Conservation (phyloP, 768 basidiomycete species). For the Lepiota subincarnata region DNA sequence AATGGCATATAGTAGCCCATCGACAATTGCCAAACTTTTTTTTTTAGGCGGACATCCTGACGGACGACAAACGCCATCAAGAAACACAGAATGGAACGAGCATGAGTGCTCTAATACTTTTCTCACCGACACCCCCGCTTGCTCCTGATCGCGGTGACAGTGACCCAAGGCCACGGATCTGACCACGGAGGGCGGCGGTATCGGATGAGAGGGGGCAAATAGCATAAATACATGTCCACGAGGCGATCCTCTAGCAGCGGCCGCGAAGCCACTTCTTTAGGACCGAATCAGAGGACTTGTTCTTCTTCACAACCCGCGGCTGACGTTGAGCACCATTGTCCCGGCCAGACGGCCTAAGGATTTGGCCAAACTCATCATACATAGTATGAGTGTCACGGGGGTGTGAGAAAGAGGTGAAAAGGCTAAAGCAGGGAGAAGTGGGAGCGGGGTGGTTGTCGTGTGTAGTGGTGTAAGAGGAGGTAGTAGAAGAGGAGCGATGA, state of each 20-base stretch:
- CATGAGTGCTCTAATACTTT: too few relatives aligned
- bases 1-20: too few relatives aligned
- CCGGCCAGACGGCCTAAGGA: slow-evolving; percentile 4
- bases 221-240: too few relatives aligned
- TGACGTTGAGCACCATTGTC: not conserved
- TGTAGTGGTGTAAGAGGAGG: not conserved
- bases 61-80: too few relatives aligned
- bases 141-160: too few relatives aligned
- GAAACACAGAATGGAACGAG: too few relatives aligned
- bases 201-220: too few relatives aligned
- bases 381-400: slow-evolving; percentile 13
- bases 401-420: slow-evolving; percentile 12
- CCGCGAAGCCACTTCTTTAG: slow-evolving; percentile 13
- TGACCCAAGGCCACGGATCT: too few relatives aligned
- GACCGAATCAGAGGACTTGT: slow-evolving; percentile 8
- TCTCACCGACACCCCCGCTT: too few relatives aligned
- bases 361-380: slow-evolving; percentile 13
- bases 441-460: not conserved
- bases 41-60: too few relatives aligned
- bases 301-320: not conserved
- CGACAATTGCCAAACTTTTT: too few relatives aligned
- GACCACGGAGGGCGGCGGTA: too few relatives aligned
- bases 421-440: slow-evolving; percentile 9
- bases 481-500: slow-evolving; percentile 4
- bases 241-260: slow-evolving; percentile 2